Evolutionary conservation across 192 early-diverging fungal species (phyloP).

Genomic region (Podila epigama): DNA sequence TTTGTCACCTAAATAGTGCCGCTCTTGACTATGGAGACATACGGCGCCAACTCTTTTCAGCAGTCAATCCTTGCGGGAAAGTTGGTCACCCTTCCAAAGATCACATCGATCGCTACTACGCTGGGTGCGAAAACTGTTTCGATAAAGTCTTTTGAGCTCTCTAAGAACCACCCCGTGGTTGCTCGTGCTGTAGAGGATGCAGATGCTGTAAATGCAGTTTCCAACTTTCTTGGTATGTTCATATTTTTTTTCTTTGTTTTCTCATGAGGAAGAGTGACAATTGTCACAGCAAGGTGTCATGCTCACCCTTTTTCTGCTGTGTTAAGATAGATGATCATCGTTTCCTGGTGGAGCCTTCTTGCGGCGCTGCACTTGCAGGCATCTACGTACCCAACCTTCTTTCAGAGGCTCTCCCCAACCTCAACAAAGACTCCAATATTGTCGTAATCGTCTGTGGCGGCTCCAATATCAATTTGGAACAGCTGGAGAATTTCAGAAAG

Average conservation of each 20-base stretch:
- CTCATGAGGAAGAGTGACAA: not conserved
- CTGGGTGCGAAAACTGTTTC: slow-evolving; percentile 52
- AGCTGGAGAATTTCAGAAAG: slow-evolving; percentile 63
- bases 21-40: slow-evolving; percentile 77
- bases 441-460: slow-evolving; percentile 77
- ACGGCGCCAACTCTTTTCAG: slow-evolving; percentile 77
- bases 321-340: slow-evolving; percentile 60
- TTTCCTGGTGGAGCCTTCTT: slow-evolving; percentile 67
- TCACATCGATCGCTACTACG: slow-evolving; percentile 56
- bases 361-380: slow-evolving; percentile 67
- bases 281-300: not conserved
- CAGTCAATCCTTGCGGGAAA: slow-evolving; percentile 63
- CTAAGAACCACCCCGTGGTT: slow-evolving; percentile 60
- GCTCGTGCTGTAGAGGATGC: slow-evolving; percentile 66
- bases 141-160: slow-evolving; percentile 54
- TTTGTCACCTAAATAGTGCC: slow-evolving; percentile 57
- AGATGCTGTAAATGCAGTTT: slow-evolving; percentile 60
- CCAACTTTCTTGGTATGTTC: slow-evolving; percentile 60
- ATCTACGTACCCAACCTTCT: slow-evolving; percentile 66
- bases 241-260: slow-evolving; percentile 12
- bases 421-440: slow-evolving; percentile 61
- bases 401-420: slow-evolving; percentile 65
- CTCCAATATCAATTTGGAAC: slow-evolving; percentile 67
- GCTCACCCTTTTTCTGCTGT: slow-evolving; percentile 23
- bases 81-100: slow-evolving; percentile 49